phyloP scores from a whole-genome alignment of 2,329 filamentous ascomycete genomes.

The Plenodomus tracheiphilus region DNA sequence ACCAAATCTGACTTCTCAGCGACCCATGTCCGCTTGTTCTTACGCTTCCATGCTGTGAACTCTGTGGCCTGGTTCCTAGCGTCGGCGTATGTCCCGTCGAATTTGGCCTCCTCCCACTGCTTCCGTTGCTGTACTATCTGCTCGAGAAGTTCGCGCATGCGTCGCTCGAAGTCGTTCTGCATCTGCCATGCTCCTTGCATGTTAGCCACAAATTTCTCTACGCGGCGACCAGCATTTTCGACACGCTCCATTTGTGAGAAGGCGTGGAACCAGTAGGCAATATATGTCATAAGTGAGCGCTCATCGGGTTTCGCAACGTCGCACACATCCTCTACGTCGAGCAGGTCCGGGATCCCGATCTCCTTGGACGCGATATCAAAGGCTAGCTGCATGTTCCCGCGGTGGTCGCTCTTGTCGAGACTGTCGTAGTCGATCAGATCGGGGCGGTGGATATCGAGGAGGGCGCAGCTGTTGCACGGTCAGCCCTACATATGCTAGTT shows the following conservation, averaged over 20 bases:
- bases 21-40: constrained; percentile 91
- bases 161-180: constrained; percentile 92
- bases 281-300: constrained; percentile 97
- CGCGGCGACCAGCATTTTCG: constrained; percentile 91
- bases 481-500: too few relatives aligned
- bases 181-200: constrained; percentile 99
- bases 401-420: constrained; percentile 90
- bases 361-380: constrained; percentile 96
- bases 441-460: constrained; percentile 94
- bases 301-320: constrained; percentile 96
- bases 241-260: constrained; percentile 99
- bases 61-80: constrained; percentile 83
- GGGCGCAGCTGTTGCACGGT: constrained; percentile 68
- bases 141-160: constrained; percentile 81
- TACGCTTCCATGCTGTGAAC: constrained; percentile 88
- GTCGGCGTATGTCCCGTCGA: constrained; percentile 89
- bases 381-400: constrained; percentile 95
- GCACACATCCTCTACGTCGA: constrained; percentile 97
- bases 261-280: constrained; percentile 99
- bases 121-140: constrained; percentile 74
- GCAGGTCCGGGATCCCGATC: constrained; percentile 92
- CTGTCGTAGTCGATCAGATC: constrained; percentile 97
- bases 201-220: constrained; percentile 98
- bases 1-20: constrained; percentile 96
- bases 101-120: constrained; percentile 76